Evolutionary conservation across 1,139 yeast genomes (phyloP), one percentile per base, ranked within the genome.

Genomic region (Magnusiomyces sp.): DNA sequence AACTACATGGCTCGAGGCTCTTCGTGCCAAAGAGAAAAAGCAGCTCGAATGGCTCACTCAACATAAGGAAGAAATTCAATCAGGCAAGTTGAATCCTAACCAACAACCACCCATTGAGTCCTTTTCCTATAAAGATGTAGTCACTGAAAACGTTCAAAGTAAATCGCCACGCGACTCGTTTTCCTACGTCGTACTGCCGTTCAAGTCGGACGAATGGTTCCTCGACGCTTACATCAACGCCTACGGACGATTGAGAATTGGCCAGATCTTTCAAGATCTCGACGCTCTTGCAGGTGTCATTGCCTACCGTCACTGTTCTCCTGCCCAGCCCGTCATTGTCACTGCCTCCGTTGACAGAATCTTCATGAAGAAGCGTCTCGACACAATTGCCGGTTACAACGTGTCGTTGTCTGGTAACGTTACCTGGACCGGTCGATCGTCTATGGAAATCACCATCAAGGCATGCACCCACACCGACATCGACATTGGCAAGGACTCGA

Each of bases 261-360:
- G 97, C 32, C 95, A 88, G 65, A 73, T 90, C 59, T 88, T 90
- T 69, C 95, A 88, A 68, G 96, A 88, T 66, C 72, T 88, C 63
- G 96, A 88, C 64, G 92, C 94, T 5, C 71, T 87, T 55, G 95
- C 95, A 1, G 95, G 95, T 40, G 77, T 88, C 61, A 86, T 87
- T 59, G 94, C 94, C 23, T 83, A 86, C 63, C 74, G 85, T 59
- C 95, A 86, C 63, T 85, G 95, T 69, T 75, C 86, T 6, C 96
- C 96, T 0, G 92, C 95, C 1, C 89, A 84, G 62, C 95, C 96
- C 9, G 89, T 87, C 65, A 83, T 87, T 62, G 97, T 88, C 36
- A 90, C 97, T 13, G 97, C 97, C 1, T 83, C 94, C 14, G 96
- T 90, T 37, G 97, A 90, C 68, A 74, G 97, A 55, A 86, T 90